phyloP scores from a whole-genome alignment of 2,329 filamentous ascomycete genomes.

The Colletotrichum gigasporum region DNA sequence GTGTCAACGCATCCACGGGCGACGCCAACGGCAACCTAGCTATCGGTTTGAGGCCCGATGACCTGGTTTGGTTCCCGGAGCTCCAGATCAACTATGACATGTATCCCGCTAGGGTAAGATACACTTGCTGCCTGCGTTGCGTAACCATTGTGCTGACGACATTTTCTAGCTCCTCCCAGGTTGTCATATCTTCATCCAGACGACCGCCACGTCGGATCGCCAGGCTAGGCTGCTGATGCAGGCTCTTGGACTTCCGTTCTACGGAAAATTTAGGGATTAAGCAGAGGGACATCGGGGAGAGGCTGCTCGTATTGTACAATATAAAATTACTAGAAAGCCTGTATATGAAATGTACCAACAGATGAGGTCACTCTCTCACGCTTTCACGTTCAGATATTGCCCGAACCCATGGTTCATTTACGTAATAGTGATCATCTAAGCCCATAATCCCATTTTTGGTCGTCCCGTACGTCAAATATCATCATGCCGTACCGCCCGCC shows the following conservation, averaged over 20 bases:
- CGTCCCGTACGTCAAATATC: slow-evolving; percentile 14
- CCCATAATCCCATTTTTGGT: slow-evolving; percentile 8
- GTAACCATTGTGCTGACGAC: slow-evolving; percentile 60
- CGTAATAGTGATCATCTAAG: slow-evolving; percentile 4
- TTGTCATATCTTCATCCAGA: slow-evolving; percentile 84
- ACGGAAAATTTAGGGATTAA: slow-evolving; percentile 71
- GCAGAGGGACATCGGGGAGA: background rate
- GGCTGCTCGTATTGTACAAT: slow-evolving; percentile 23
- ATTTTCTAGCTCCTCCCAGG: slow-evolving; percentile 76
- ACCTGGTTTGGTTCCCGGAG: slow-evolving; percentile 89
- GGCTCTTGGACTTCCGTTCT: slow-evolving; percentile 71
- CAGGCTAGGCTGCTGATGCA: slow-evolving; percentile 79
- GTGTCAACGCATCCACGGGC: slow-evolving; percentile 71
- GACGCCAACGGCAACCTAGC: slow-evolving; percentile 89
- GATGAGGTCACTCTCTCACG: slow-evolving; percentile 14
- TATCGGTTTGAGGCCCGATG: slow-evolving; percentile 80
- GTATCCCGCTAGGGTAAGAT: slow-evolving; percentile 59
- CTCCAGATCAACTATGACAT: slow-evolving; percentile 92
- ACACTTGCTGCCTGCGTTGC: slow-evolving; percentile 43
- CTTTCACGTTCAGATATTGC: background rate
- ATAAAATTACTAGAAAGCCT: slow-evolving; percentile 24
- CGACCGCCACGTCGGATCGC: slow-evolving; percentile 83
- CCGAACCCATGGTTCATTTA: background rate
- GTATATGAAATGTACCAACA: slow-evolving; percentile 33
- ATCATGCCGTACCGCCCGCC: slow-evolving; percentile 26